Evolutionary conservation across 768 basidiomycete genomes (phyloP).

Genomic region (Rhizopogon vinicolor): DNA sequence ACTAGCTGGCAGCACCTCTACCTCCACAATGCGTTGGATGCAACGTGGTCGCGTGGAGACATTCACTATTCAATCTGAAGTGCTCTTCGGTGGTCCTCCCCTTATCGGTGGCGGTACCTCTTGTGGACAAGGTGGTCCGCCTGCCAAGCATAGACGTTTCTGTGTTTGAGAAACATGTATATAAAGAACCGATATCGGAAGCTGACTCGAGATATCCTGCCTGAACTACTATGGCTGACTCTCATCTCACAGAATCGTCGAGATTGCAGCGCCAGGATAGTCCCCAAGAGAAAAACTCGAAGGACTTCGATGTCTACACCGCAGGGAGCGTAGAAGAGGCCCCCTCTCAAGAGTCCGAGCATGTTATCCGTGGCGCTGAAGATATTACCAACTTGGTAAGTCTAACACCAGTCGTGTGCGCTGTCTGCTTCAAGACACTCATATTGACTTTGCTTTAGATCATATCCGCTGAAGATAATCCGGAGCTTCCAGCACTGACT

Average conservation of each 20-base stretch:
- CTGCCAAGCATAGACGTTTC: too few relatives aligned
- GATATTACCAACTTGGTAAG: constrained; percentile 6
- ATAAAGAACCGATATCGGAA: not conserved
- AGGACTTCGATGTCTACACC: not conserved
- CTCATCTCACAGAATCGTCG: not conserved
- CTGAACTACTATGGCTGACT: not conserved
- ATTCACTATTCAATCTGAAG: too few relatives aligned
- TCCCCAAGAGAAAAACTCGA: not conserved
- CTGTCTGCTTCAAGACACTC: not conserved
- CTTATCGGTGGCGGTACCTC: too few relatives aligned
- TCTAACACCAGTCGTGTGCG: not conserved
- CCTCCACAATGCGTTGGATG: too few relatives aligned
- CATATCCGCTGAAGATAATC: constrained; percentile 45
- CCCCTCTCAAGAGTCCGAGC: constrained; percentile 1
- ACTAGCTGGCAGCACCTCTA: too few relatives aligned
- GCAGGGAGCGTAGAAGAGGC: not conserved
- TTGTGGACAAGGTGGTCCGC: too few relatives aligned
- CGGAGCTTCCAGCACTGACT: constrained; percentile 42
- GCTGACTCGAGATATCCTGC: not conserved
- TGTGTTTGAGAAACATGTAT: not conserved
- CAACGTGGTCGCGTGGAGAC: too few relatives aligned
- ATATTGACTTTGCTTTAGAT: constrained; percentile 25
- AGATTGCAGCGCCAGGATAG: not conserved
- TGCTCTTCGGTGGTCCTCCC: too few relatives aligned
- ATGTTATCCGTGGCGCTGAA: constrained; percentile 4